phyloP scores from a whole-genome alignment of 352 stramenopile genomes.

The Globisporangium spiculum region DNA sequence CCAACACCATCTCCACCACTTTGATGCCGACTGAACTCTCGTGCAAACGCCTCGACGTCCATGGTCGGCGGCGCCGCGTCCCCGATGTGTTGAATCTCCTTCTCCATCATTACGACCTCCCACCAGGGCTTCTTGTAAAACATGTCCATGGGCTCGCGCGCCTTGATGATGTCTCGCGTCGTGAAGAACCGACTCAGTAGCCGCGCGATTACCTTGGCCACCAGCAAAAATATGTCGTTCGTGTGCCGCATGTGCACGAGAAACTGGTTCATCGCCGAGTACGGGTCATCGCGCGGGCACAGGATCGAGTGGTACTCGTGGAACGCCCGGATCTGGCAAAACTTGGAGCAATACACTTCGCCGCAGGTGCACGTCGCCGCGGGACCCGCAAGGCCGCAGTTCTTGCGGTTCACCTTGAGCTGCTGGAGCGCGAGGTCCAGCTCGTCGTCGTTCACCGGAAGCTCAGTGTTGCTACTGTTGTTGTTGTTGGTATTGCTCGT shows the following conservation, averaged over 20 bases:
- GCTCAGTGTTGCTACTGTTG: neutral
- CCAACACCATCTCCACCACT: neutral
- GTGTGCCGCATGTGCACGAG: slow-evolving; percentile 74
- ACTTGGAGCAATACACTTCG: slow-evolving; percentile 82
- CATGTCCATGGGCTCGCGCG: slow-evolving; percentile 75
- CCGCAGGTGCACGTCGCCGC: slow-evolving; percentile 55
- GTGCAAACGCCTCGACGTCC: slow-evolving; percentile 8
- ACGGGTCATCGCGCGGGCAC: slow-evolving; percentile 60
- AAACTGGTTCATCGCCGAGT: slow-evolving; percentile 63
- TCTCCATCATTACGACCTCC: slow-evolving; percentile 59
- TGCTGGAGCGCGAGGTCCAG: slow-evolving; percentile 43
- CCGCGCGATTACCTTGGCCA: slow-evolving; percentile 81
- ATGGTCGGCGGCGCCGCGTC: neutral
- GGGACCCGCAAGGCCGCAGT: slow-evolving; percentile 43
- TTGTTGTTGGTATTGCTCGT: neutral
- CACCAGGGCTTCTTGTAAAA: slow-evolving; percentile 92
- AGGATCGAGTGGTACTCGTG: slow-evolving; percentile 77
- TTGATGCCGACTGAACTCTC: neutral
- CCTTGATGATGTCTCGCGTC: slow-evolving; percentile 51
- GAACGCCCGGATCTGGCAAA: slow-evolving; percentile 65
- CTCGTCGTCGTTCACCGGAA: slow-evolving; percentile 22
- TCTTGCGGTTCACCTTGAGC: slow-evolving; percentile 40
- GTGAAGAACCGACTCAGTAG: slow-evolving; percentile 59
- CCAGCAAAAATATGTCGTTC: slow-evolving; percentile 92
- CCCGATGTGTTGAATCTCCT: slow-evolving; percentile 1